Evolutionary conservation across 768 basidiomycete genomes (phyloP).

Genomic region (Cystobasidium onofrii): DNA sequence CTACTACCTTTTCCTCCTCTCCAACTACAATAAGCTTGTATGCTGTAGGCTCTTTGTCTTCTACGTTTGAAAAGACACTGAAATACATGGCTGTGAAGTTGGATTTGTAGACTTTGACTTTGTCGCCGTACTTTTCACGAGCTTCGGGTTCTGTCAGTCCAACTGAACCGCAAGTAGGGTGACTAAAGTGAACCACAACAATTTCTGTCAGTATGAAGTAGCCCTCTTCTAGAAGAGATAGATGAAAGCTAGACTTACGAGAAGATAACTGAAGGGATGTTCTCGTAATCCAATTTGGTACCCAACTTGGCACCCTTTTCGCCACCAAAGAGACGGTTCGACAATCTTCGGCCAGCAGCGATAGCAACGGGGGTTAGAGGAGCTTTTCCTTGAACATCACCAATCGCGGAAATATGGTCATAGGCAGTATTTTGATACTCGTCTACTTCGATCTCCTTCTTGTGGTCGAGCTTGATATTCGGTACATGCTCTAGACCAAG

Average conservation of each 20-base stretch:
- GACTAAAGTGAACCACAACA: constrained; percentile 53
- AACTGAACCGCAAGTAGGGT: constrained; percentile 90
- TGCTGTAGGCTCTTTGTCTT: constrained; percentile 87
- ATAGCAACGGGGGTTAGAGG: constrained; percentile 95
- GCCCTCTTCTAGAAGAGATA: too few species aligned
- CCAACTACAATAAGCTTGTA: constrained; percentile 86
- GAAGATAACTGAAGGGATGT: constrained; percentile 93
- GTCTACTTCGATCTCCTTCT: constrained; percentile 80
- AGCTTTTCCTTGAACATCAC: constrained; percentile 87
- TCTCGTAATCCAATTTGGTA: constrained; percentile 76
- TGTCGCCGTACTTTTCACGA: constrained; percentile 72
- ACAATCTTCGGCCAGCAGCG: constrained; percentile 79
- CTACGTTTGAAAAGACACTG: constrained; percentile 59
- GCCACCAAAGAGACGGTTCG: constrained; percentile 83
- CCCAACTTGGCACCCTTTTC: constrained; percentile 62
- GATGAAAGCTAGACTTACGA: constrained; percentile 47
- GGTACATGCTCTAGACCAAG: constrained; percentile 64
- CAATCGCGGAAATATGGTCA: constrained; percentile 66
- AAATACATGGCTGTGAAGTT: constrained; percentile 41
- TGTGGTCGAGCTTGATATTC: constrained; percentile 64
- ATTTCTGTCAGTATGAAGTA: too few species aligned
- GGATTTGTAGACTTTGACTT: constrained; percentile 78
- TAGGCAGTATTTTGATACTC: constrained; percentile 79
- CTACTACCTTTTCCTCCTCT: constrained; percentile 89
- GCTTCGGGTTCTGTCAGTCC: constrained; percentile 86